Evolutionary conservation across 75 land plant genomes (phyloP).

Genomic region (Sequoiadendron giganteum): DNA sequence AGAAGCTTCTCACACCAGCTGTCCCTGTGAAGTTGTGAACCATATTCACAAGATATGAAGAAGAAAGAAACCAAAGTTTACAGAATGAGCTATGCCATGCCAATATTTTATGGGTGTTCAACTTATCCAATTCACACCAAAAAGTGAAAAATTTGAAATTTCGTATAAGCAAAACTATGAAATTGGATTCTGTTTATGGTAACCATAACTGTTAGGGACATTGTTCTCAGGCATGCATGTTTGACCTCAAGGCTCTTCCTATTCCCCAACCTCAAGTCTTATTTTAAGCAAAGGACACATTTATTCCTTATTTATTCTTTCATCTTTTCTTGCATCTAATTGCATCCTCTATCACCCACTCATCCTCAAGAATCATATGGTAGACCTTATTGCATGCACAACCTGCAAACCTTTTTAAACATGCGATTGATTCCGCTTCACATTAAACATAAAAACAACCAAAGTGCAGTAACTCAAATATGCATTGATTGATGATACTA

Average conservation of each 20-base stretch:
- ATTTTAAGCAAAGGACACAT: not conserved
- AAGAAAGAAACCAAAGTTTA: not conserved
- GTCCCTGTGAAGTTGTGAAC: not conserved
- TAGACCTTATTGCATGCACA: not conserved
- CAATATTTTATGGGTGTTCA: not conserved
- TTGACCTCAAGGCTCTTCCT: not conserved
- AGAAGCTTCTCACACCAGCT: not conserved
- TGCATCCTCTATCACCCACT: not conserved
- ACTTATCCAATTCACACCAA: not conserved
- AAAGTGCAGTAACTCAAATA: slow-evolving; percentile 3
- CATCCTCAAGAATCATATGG: not conserved
- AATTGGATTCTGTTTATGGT: not conserved
- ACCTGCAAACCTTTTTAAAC: not conserved
- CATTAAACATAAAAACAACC: not conserved
- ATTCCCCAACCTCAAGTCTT: not conserved
- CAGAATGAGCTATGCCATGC: not conserved
- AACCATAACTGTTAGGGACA: not conserved
- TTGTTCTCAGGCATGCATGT: not conserved
- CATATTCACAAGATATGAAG: not conserved
- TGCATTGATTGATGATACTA: not conserved
- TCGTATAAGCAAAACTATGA: not conserved
- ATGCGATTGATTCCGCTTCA: not conserved
- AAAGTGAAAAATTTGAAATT: not conserved
- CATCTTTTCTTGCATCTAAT: not conserved
- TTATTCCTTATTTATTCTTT: not conserved